Base-by-base conservation (phyloP, 768 basidiomycete genomes). In the Leccinum rimulosum region DNA sequence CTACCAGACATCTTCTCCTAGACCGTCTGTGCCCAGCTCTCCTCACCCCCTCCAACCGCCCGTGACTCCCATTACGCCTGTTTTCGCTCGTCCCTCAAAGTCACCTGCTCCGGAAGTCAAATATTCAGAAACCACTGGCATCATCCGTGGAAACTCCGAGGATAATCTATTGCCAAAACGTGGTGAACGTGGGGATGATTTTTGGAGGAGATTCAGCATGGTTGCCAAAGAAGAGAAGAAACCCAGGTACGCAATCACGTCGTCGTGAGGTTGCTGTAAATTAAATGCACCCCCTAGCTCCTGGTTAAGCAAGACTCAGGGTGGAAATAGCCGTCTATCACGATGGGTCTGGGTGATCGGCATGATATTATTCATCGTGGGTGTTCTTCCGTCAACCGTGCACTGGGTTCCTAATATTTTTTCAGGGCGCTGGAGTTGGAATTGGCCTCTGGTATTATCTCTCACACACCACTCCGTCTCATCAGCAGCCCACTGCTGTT, bases 201-300 rank as follows among this genome's bases (percentile, higher is more conserved):
- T 93, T 74, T 93, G 91, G 91, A 79, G 88, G 60, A 80, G 91
- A 40, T 93, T 93, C 74, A 89, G 87, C 61, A 91, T 92, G 78
- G 85, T 93, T 61, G 90, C 84, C 9, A 89, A 84, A 68, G 84
- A 86, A 59, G 85, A 88, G 64, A 77, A 78, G 67, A 84, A 84
- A 65, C 79, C 80, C 72, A 77, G 74, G 80, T 79, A 54, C 19
- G 64, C 62, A 45, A 50, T 15, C 38, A 22, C 54, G 38, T 57
- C 15, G 17, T 35, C 50, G 14, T 14, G 22, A 38, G 11, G 14
- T 51, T 33, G n/a, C 55, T 25, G 22, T 62, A 17, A 19, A 9
- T 58, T 58, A 25, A 48, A 51, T 55, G 5, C 36, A 33, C 38
- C 19, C 31, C 19, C 54, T 58, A 89, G 87, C 61, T 73, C 80